These are phyloP conservation scores for Venturia pyrina DNA, from an alignment of 2,329 filamentous ascomycete species.

Conservation along the genomic window DNA sequence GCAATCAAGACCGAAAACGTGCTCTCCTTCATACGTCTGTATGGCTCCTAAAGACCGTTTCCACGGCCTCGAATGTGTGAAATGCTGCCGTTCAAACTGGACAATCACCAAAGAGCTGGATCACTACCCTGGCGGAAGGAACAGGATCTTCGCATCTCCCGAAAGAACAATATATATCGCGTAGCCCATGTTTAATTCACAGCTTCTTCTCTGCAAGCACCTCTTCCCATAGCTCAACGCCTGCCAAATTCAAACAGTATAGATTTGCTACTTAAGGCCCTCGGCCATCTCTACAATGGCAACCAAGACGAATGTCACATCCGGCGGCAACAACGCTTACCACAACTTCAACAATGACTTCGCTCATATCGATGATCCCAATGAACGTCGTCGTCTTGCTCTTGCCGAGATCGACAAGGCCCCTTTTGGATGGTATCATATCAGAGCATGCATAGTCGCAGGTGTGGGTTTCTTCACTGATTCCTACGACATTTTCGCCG, in stretches of 20 bases:
- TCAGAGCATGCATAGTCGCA: conserved; percentile 65
- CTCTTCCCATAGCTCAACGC: not conserved
- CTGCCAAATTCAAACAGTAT: not conserved
- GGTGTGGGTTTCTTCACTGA: conserved; percentile 87
- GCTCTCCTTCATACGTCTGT: not conserved
- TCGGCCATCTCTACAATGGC: not conserved
- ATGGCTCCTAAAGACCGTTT: not conserved
- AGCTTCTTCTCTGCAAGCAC: too few species aligned
- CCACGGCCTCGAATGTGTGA: not conserved
- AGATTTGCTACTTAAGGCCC: not conserved
- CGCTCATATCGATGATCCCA: conserved; percentile 51
- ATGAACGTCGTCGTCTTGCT: conserved; percentile 68
- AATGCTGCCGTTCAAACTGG: not conserved
- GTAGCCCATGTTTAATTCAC: not conserved
- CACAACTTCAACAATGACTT: conserved; percentile 10
- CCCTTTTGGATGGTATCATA: conserved; percentile 72
- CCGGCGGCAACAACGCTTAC: conserved; percentile 11
- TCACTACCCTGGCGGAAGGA: not conserved
- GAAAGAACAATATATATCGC: not conserved
- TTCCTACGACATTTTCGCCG: conserved; percentile 60
- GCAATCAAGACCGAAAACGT: not conserved
- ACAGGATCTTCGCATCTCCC: not conserved
- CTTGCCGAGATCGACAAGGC: conserved; percentile 75
- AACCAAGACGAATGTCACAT: not conserved
- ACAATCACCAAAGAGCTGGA: not conserved